Conservation (phyloP, 2,329 filamentous ascomycete species). For the Cercospora janseana region DNA sequence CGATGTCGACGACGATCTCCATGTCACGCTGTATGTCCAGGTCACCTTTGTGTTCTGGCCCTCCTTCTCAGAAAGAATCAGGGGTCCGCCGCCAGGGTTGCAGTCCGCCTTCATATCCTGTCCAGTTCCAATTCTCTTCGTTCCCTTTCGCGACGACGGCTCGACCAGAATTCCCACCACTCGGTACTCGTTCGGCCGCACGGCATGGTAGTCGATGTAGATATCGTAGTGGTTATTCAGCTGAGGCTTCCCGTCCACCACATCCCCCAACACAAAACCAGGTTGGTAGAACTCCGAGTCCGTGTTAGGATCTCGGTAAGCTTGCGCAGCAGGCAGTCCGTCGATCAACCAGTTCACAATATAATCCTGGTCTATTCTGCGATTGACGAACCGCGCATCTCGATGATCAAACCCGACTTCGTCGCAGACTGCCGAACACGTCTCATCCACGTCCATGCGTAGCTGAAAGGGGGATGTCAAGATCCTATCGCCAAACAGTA, state of each 20-base stretch:
- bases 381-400: conserved; percentile 76
- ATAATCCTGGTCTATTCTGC: conserved; percentile 78
- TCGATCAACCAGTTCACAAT: conserved; percentile 96
- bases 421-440: conserved; percentile 77
- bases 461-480: conserved; percentile 93
- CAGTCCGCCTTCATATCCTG: conserved; percentile 58
- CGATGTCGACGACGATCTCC: conserved; percentile 76
- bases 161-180: conserved; percentile 91
- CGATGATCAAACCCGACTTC: conserved; percentile 63
- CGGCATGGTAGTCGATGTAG: conserved; percentile 84
- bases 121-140: conserved; percentile 52
- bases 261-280: conserved; percentile 71
- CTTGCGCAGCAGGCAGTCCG: conserved; percentile 84
- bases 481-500: conserved; percentile 94
- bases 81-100: conserved; percentile 53
- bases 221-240: conserved; percentile 98
- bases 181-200: conserved; percentile 68
- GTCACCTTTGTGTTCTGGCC: conserved; percentile 61
- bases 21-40: conserved; percentile 91
- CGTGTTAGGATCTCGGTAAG: conserved; percentile 72
- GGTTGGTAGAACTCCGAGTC: conserved; percentile 83
- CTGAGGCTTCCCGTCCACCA: conserved; percentile 56
- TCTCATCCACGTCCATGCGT: conserved; percentile 81
- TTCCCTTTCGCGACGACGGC: conserved; percentile 68
- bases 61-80: conserved; percentile 64